Evolutionary conservation across 1,139 yeast species (phyloP), one percentile per base, ranked within the genome.

Genomic region (Sugiyamaella neomexicana): DNA sequence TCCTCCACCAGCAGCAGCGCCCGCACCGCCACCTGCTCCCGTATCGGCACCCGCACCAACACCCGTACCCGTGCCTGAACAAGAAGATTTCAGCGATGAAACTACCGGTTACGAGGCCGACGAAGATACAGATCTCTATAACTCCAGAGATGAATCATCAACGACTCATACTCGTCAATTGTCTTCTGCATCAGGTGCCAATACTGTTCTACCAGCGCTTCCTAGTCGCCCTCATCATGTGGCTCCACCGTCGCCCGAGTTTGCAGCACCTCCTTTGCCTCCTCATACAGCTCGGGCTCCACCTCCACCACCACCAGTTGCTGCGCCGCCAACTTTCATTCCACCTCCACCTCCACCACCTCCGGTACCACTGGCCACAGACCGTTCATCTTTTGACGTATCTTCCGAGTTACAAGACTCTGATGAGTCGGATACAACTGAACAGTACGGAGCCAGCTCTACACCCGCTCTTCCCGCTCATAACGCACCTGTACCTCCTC

Each of bases 61-160:
- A 2, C 25, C 58, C 40, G 36, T 37, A 15, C 43, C 45, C 10
- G 54, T 47, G 2, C 46, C 47, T 5, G 20, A 23, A 12, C 37
- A 20, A 16, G 60, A 58, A 31, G 58, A 58, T 34, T 57, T 57
- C 25, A 58, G 61, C 5, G 66, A 63, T 27, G 77, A 71, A 54
- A 68, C 65, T 7, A 74, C 80, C 0, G 83, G 81, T 0, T 78
- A 79, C 57, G 82, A 79, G 52, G 81, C 81, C 1, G 82, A 78
- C 50, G 81, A 75, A 39, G 82, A 79, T 55, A 70, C 77, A 0
- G 79, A 74, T 50, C 56, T 62, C 37, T 57, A 62, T 36, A 51
- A 53, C 13, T 45, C 57, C 27, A 53, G 50, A 41, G 62, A 59
- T 12, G 62, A 61, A 32, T 20, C 54, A 25, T 32, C 62, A 6